Evolutionary conservation across 2,329 filamentous ascomycete genomes (phyloP), one percentile per base, ranked within the genome.

Genomic region (Paecilomyces dactylethromorphus): DNA sequence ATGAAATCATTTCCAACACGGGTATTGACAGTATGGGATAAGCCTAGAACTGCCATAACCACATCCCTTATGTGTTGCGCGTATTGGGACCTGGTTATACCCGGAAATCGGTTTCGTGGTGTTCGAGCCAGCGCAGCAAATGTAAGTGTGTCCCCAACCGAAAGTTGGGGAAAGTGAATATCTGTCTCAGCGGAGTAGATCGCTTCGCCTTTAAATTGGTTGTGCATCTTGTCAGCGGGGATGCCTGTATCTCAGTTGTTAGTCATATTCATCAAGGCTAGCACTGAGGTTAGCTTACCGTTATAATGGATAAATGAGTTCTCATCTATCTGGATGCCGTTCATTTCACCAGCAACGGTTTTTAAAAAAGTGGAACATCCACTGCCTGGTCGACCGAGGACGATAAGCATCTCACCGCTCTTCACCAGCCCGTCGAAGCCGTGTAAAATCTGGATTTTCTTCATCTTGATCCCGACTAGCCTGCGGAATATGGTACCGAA

Each of bases 291-390:
- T 49, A 54, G 49, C 54, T 54, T 29, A 54, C 26, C 15, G 29
- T 29, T 8, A 10, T 29, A 96, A 77, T 95, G 94, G 73, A 96
- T 84, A 60, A 89, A 84, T 0, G 90, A 88, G 7, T 79, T 75
- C 1, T 87, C 76, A 56, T 91, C 88, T 55, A 94, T 82, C 65
- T 84, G 84, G 68, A 95, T 88, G 62, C 91, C 91, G 64, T 92
- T 88, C 60, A 89, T 90, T 74, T 95, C 90, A 63, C 91, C 91
- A 7, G 90, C 84, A 63, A 95, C 83, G 0, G 90, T 91, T 80
- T 95, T 95, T 63, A 96, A 79, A 64, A 95, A 87, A 2, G 91
- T 95, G n/a, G 89, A 91, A 74, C 92, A 96, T 59, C 78, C 77
- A 59, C 73, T 35, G 15, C 79, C 78, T 13, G 78, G 78, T 56